Conservation (phyloP, 2,329 filamentous ascomycete species). For the Botrytis tulipae region DNA sequence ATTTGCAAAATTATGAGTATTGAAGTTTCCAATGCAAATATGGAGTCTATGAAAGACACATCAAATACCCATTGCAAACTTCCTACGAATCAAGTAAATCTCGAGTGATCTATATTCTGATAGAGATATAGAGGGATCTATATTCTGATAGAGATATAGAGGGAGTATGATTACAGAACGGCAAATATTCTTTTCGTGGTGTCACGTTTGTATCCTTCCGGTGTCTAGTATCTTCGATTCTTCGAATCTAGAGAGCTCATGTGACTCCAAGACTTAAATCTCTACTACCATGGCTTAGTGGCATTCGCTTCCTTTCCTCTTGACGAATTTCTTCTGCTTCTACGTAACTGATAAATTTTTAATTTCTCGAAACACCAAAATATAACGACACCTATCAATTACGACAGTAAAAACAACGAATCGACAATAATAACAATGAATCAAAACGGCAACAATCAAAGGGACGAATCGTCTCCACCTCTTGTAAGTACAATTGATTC, state of each 20-base stretch:
- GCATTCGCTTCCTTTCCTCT: background rate
- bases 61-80: background rate
- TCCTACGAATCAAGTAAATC: background rate
- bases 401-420: background rate
- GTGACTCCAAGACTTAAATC: background rate
- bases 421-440: background rate
- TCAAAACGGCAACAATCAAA: background rate
- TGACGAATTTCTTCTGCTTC: background rate
- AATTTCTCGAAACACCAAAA: background rate
- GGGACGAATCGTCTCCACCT: background rate
- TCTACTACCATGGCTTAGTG: background rate
- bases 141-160: background rate
- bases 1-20: background rate
- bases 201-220: background rate
- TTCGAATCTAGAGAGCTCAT: background rate
- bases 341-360: background rate
- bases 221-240: background rate
- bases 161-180: background rate
- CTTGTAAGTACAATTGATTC: background rate
- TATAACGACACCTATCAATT: accelerated
- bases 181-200: background rate
- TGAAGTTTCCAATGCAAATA: background rate
- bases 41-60: background rate
- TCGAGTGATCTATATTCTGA: background rate
- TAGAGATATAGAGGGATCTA: background rate